A percentile compares a stretch with the other conserved stretches of the same genome.
These are phyloP conservation scores for Sclerotinia sclerotiorum DNA, from an alignment of 2,329 filamentous ascomycete genomes.

Conservation along the genomic window DNA sequence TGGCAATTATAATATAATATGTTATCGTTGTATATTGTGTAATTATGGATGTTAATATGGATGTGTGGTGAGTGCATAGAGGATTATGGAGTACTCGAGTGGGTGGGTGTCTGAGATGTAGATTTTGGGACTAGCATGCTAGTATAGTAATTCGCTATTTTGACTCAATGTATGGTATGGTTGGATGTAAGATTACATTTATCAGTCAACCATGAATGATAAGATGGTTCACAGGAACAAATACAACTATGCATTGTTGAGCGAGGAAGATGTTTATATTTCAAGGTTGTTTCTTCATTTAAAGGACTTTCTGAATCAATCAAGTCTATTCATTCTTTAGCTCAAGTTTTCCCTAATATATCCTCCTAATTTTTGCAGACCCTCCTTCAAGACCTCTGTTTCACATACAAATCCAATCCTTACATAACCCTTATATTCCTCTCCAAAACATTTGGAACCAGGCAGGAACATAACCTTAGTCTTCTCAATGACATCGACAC, in stretches of 20 bases:
- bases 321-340: background rate
- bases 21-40: no score
- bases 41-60: no score
- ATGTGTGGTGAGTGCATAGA: no score
- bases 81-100: no score
- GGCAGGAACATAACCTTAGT: constrained; percentile 74
- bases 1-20: no score
- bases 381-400: constrained; percentile 67
- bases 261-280: background rate
- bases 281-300: background rate
- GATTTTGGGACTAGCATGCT: no score
- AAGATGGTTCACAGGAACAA: background rate
- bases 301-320: background rate
- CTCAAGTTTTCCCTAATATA: constrained; percentile 35
- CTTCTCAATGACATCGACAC: constrained; percentile 63
- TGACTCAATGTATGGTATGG: background rate
- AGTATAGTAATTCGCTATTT: background rate
- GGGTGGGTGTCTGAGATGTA: no score
- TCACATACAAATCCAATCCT: constrained; percentile 74
- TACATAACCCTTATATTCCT: constrained; percentile 72
- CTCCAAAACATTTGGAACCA: constrained; percentile 71
- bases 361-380: constrained; percentile 48
- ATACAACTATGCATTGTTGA: background rate
- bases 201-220: background rate
- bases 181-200: background rate